Evolutionary conservation across 768 basidiomycete species (phyloP).

Genomic region (Serendipita sp.): DNA sequence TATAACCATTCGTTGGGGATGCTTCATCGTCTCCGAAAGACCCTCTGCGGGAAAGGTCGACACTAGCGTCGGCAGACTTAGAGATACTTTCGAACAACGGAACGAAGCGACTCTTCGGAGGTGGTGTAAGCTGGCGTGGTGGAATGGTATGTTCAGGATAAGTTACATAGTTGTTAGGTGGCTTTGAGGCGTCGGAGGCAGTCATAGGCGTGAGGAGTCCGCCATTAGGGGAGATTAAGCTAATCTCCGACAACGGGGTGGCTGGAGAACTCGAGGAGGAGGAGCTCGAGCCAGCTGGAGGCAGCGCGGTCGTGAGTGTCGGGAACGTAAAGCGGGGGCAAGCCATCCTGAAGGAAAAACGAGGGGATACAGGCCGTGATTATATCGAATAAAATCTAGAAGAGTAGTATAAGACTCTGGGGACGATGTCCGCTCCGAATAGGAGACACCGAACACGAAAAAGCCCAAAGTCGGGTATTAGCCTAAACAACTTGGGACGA

Average conservation of each 20-base stretch:
- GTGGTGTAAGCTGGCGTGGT: slow-evolving; percentile 2
- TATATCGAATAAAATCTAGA: background rate
- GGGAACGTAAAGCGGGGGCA: background rate
- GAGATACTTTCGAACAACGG: slow-evolving; percentile 2
- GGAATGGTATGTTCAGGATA: background rate
- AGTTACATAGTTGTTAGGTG: background rate
- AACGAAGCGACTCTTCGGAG: slow-evolving; percentile 2
- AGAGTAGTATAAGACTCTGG: background rate
- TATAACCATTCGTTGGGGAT: background rate
- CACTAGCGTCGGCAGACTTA: background rate
- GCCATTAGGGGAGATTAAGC: background rate
- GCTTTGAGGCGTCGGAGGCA: background rate
- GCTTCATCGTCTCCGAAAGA: background rate
- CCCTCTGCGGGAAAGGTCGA: background rate
- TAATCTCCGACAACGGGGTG: background rate
- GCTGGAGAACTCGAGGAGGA: background rate
- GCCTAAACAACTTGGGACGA: background rate
- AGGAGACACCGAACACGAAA: background rate
- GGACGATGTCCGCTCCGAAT: background rate
- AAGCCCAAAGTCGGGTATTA: background rate
- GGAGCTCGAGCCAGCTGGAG: background rate
- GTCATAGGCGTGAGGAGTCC: background rate
- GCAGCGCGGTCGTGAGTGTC: background rate
- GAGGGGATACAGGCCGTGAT: background rate
- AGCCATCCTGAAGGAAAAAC: background rate